Evolutionary conservation across 345 rosid genomes (phyloP).

Genomic region (Sisymbrium irio): DNA sequence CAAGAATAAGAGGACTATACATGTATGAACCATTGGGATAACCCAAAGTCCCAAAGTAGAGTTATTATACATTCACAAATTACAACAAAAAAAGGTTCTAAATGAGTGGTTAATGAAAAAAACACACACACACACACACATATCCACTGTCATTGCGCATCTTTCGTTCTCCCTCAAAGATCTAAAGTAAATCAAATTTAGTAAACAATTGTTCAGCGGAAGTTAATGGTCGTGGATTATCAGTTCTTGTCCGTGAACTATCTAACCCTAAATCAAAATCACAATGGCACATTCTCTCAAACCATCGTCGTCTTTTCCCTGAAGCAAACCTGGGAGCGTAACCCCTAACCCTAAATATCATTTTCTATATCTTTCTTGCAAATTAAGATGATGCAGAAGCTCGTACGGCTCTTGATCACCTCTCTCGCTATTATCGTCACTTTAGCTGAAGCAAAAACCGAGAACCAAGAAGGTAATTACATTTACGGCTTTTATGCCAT

Average conservation of each 20-base stretch:
- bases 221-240: constrained; percentile 20
- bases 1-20: neutral
- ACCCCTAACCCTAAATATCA: neutral
- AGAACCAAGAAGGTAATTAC: constrained; percentile 48
- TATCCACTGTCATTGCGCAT: constrained; percentile 28
- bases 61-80: neutral
- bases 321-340: constrained; percentile 13
- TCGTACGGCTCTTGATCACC: constrained; percentile 24
- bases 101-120: neutral
- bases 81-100: neutral
- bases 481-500: neutral
- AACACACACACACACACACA: neutral
- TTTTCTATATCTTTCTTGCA: neutral
- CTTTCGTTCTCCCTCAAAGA: constrained; percentile 34
- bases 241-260: constrained; percentile 18
- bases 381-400: constrained; percentile 24
- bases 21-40: neutral
- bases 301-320: constrained; percentile 6
- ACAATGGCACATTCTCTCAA: constrained; percentile 24
- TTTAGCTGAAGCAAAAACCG: constrained; percentile 47
- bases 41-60: neutral
- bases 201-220: constrained; percentile 28
- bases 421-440: constrained; percentile 33
- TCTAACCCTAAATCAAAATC: neutral
- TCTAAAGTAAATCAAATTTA: constrained; percentile 25